Conservation (phyloP, 73 alveolate genomes). For the Tetrahymena elliotti region DNA sequence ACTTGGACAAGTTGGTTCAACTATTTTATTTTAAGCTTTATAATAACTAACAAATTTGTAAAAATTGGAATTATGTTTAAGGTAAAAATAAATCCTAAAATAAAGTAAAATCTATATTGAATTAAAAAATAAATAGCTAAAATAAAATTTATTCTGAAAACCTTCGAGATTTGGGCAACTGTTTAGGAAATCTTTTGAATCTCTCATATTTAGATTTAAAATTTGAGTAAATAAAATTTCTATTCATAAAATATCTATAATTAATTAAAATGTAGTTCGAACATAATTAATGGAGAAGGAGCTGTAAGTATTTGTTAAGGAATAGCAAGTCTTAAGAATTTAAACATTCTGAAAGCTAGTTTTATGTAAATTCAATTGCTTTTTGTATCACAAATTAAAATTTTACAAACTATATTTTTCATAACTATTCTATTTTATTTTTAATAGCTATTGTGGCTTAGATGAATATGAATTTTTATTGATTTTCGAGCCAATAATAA, state of each 20-base stretch:
- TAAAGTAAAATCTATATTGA: too few relatives aligned
- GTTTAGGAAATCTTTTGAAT: background rate
- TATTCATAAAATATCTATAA: too few relatives aligned
- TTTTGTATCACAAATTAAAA: too few relatives aligned
- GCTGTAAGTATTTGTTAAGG: background rate
- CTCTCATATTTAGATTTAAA: background rate
- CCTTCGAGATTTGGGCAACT: background rate
- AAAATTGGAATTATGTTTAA: background rate
- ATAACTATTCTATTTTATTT: too few relatives aligned
- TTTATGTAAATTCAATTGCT: background rate
- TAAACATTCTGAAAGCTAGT: background rate
- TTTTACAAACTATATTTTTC: too few relatives aligned
- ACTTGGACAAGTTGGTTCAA: background rate
- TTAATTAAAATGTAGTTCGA: too few relatives aligned
- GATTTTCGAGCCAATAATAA: too few relatives aligned
- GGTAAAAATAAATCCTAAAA: background rate
- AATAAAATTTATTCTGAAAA: background rate
- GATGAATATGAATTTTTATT: too few relatives aligned
- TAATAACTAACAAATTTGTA: too few relatives aligned
- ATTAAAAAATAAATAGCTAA: background rate
- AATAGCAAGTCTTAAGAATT: background rate
- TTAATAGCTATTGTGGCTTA: too few relatives aligned
- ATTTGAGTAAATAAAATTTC: background rate
- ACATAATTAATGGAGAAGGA: background rate
- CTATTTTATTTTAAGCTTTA: background rate